Conservation (phyloP, 1,284 basidiomycete genomes). For the Boletellus deceptivus region DNA sequence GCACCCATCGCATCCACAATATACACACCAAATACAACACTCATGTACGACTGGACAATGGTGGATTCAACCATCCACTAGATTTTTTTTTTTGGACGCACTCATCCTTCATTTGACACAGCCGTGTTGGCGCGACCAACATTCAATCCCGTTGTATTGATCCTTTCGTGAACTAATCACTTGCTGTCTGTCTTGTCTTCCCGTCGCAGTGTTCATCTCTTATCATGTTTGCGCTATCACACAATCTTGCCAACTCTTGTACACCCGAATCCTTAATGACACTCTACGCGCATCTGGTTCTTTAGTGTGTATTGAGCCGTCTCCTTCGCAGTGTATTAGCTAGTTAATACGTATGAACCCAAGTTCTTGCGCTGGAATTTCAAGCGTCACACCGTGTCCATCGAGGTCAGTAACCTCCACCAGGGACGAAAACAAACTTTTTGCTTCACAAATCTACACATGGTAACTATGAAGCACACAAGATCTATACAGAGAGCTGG, state of each 20-base stretch:
- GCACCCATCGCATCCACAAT: slow-evolving; percentile 10
- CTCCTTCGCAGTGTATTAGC: slow-evolving; percentile 15
- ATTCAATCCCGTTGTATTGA: slow-evolving; percentile 13
- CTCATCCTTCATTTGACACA: slow-evolving; percentile 3
- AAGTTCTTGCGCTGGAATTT: no score
- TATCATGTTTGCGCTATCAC: slow-evolving; percentile 9
- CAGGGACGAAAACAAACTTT: no score
- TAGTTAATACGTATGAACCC: neutral
- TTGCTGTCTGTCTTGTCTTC: neutral
- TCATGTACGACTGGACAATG: slow-evolving; percentile 16
- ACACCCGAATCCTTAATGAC: slow-evolving; percentile 14
- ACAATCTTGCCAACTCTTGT: slow-evolving; percentile 4
- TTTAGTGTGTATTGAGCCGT: neutral
- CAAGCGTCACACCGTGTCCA: no score
- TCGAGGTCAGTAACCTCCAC: no score
- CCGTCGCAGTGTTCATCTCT: neutral
- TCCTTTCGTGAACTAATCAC: slow-evolving; percentile 2
- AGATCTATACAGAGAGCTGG: slow-evolving; percentile 1
- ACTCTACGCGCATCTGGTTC: neutral
- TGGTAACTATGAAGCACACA: slow-evolving; percentile 3
- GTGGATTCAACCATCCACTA: slow-evolving; percentile 7
- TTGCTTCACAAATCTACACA: no score
- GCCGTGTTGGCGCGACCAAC: slow-evolving; percentile 1
- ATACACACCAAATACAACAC: slow-evolving; percentile 9
- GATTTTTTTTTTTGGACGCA: slow-evolving; percentile 4